phyloP scores from a whole-genome alignment of 495 filamentous ascomycete genomes.

The Tirmania nivea region DNA sequence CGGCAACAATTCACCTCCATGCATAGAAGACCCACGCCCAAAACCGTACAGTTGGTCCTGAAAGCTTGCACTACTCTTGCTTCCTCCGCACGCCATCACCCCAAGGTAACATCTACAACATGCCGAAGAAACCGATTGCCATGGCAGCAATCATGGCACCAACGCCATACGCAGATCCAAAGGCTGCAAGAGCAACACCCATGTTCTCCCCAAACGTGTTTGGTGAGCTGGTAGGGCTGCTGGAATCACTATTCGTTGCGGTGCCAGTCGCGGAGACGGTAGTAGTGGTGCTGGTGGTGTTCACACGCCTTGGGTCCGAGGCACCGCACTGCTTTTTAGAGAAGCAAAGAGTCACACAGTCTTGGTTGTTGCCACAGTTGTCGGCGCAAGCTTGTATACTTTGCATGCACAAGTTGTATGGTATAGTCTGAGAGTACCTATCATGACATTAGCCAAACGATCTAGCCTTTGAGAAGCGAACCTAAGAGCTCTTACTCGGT shows the following conservation, averaged over 20 bases:
- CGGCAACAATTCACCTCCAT: too few relatives aligned
- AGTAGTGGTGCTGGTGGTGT: slow-evolving; percentile 27
- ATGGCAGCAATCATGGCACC: slow-evolving; percentile 19
- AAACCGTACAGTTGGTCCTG: too few relatives aligned
- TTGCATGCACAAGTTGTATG: slow-evolving; percentile 45
- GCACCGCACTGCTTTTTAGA: slow-evolving; percentile 41
- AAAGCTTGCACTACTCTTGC: too few relatives aligned
- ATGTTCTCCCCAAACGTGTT: too few relatives aligned
- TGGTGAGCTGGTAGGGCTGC: too few relatives aligned
- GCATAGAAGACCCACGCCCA: too few relatives aligned
- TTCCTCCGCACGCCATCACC: not conserved
- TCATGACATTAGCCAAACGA: not conserved
- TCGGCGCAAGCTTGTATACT: slow-evolving; percentile 34
- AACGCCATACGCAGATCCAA: slow-evolving; percentile 9
- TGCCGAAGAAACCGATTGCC: slow-evolving; percentile 2
- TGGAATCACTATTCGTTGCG: slow-evolving; percentile 3
- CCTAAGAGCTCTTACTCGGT: slow-evolving; percentile 9
- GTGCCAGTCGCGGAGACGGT: slow-evolving; percentile 20
- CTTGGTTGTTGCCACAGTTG: slow-evolving; percentile 28
- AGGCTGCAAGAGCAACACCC: slow-evolving; percentile 10
- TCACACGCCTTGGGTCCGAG: slow-evolving; percentile 33
- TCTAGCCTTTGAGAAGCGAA: not conserved
- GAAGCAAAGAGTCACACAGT: slow-evolving; percentile 34
- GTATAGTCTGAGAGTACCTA: slow-evolving; percentile 47
- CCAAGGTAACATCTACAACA: not conserved